These are phyloP conservation scores for Microstegium vimineum DNA, from an alignment of 176 grass and related monocot genomes.

Conservation along the genomic window DNA sequence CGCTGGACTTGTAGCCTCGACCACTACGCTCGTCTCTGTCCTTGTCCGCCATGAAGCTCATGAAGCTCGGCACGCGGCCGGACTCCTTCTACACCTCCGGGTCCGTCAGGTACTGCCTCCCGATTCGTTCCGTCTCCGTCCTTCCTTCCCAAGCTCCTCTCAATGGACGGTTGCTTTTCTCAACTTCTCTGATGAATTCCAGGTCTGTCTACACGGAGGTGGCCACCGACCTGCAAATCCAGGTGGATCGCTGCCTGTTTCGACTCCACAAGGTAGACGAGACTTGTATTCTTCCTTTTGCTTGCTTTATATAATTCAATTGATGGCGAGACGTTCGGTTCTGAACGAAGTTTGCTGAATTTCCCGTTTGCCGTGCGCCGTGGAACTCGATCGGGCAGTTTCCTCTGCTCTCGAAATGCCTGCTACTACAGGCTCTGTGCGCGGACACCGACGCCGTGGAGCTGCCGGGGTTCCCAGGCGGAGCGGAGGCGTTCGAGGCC, in stretches of 20 bases:
- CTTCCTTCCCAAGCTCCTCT: too few relatives aligned
- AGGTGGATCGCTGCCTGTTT: constrained; percentile 51
- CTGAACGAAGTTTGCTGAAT: too few relatives aligned
- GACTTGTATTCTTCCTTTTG: too few relatives aligned
- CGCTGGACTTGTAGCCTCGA: background rate
- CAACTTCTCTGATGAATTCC: background rate
- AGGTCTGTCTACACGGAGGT: constrained; percentile 73
- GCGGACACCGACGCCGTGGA: constrained; percentile 21
- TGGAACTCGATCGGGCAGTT: too few relatives aligned
- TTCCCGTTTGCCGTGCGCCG: too few relatives aligned
- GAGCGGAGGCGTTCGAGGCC: constrained; percentile 66
- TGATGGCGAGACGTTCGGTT: too few relatives aligned
- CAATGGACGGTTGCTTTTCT: background rate
- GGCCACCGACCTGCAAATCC: constrained; percentile 57
- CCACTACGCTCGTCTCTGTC: background rate
- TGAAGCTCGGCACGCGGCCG: constrained; percentile 65
- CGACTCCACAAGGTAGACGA: constrained; percentile 86
- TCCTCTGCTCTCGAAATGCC: constrained; percentile 73
- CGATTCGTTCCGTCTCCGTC: too few relatives aligned
- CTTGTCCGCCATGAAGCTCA: constrained; percentile 65
- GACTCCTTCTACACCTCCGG: constrained; percentile 72
- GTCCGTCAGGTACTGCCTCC: constrained; percentile 35
- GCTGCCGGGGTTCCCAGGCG: constrained; percentile 53
- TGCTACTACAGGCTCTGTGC: constrained; percentile 52
- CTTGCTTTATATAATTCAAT: too few relatives aligned